Conservation (phyloP, 768 basidiomycete species). For the Rhodotorula graminis region DNA sequence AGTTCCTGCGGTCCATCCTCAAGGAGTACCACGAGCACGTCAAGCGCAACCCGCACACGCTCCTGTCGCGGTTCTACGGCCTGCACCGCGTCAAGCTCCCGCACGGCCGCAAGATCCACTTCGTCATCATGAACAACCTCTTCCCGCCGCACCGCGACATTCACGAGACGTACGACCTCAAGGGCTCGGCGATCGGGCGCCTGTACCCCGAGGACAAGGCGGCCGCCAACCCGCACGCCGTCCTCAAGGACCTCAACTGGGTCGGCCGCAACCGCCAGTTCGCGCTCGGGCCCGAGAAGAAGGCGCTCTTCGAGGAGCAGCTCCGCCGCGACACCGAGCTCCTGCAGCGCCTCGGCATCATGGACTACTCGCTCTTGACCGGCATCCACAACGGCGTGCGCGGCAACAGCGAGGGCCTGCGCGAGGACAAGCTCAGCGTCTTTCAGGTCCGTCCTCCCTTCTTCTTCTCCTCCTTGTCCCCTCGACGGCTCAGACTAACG, state of each 20-base stretch:
- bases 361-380: constrained; percentile 93
- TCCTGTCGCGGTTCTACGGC: constrained; percentile 91
- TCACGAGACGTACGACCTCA: constrained; percentile 96
- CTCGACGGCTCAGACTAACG: no score
- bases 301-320: constrained; percentile 85
- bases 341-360: constrained; percentile 73
- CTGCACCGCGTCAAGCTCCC: constrained; percentile 96
- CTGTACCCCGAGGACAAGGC: constrained; percentile 79
- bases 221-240: constrained; percentile 72
- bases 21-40: constrained; percentile 79
- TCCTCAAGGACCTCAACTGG: constrained; percentile 96
- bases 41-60: constrained; percentile 82
- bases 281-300: constrained; percentile 93
- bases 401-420: constrained; percentile 85
- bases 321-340: constrained; percentile 80
- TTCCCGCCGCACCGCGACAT: constrained; percentile 96
- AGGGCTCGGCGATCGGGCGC: constrained; percentile 80
- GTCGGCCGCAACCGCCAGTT: constrained; percentile 69
- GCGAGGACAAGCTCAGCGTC: constrained; percentile 83
- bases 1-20: constrained; percentile 80
- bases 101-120: constrained; percentile 88
- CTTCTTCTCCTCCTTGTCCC: neutral
- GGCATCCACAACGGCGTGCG: constrained; percentile 87
- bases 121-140: constrained; percentile 99
- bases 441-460: constrained; percentile 65